phyloP scores from a whole-genome alignment of 345 rosid genomes.

The Melaleuca quinquenervia region DNA sequence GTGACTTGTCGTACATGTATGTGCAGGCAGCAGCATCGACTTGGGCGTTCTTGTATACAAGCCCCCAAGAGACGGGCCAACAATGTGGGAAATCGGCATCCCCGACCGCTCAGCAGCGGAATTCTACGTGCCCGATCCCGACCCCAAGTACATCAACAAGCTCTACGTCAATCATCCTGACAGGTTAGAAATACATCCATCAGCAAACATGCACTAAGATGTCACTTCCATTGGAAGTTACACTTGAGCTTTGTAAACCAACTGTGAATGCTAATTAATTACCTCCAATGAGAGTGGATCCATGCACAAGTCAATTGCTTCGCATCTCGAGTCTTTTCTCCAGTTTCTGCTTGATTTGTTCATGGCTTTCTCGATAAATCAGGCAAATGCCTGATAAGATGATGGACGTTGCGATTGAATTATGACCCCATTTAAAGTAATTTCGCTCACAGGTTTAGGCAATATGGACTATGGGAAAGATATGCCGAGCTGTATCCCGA shows the following conservation, averaged over 20 bases:
- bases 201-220: neutral
- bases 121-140: constrained; percentile 51
- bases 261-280: neutral
- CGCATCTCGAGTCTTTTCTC: neutral
- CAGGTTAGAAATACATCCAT: constrained; percentile 21
- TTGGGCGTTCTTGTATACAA: constrained; percentile 30
- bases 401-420: neutral
- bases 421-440: neutral
- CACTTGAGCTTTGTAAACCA: neutral
- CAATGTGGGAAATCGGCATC: constrained; percentile 62
- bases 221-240: neutral
- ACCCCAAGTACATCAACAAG: constrained; percentile 38
- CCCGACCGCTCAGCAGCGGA: constrained; percentile 58
- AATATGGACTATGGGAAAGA: constrained; percentile 86
- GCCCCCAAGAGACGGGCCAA: constrained; percentile 59
- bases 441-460: constrained; percentile 46
- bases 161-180: constrained; percentile 55
- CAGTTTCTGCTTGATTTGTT: neutral
- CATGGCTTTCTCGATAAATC: neutral
- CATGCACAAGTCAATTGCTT: neutral
- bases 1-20: neutral
- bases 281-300: neutral
- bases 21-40: constrained; percentile 25
- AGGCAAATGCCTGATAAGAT: neutral
- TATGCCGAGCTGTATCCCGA: constrained; percentile 62